Base-by-base conservation (phyloP, 2,329 filamentous ascomycete species). In the Onygenales sp. region DNA sequence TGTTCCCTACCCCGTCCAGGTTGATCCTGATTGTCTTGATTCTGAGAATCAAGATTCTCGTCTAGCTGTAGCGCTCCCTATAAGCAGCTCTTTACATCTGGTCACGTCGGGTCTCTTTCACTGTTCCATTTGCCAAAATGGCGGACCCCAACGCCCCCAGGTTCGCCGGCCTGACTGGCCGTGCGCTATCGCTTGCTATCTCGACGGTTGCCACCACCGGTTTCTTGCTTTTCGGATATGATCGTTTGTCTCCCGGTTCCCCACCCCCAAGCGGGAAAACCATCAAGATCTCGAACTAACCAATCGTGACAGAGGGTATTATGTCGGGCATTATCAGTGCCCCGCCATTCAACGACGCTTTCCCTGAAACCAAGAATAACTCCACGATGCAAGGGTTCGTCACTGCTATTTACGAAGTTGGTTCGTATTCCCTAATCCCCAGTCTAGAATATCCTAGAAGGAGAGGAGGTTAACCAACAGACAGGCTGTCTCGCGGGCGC, bases 131-230 rank as follows among this genome's bases (percentile, higher is more conserved):
- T 11, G 32, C 54, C 27, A 43, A 50, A 27, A 56, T 54, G 54
- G 52, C 43, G 27, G 52, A 54, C 33, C 41, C 42, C 38, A 14
- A 14, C n/a, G 49, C 41, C 27, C 75, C 78, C 58, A 75, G 63
- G 14, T 84, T 75, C 63, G 77, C 79, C 64, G 82, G 82, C 66
- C 72, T 85, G 55, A 78, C 76, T 38, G 83, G 83, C 64, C 75
- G 72, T 59, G 72, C 70, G 39, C 73, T 86, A 51, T 79, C 77
- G 14, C 60, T 83, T 56, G 71, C 76, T 41, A 75, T 86, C 46
- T 83, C 83, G 1, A 75, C 77, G n/a, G 76, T 85, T 38, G 79
- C 80, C 7, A 82, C 80, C 2, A 80, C 76, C 6, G 80, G 78
- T 3, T 82, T 83, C 66, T 65, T 81, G 11, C 74, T 81, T 14